Percentiles rank a stretch among this genome's conserved stretches.
These are phyloP conservation scores for Apiospora malaysiana DNA, from an alignment of 2,329 filamentous ascomycete species.

Conservation along the genomic window DNA sequence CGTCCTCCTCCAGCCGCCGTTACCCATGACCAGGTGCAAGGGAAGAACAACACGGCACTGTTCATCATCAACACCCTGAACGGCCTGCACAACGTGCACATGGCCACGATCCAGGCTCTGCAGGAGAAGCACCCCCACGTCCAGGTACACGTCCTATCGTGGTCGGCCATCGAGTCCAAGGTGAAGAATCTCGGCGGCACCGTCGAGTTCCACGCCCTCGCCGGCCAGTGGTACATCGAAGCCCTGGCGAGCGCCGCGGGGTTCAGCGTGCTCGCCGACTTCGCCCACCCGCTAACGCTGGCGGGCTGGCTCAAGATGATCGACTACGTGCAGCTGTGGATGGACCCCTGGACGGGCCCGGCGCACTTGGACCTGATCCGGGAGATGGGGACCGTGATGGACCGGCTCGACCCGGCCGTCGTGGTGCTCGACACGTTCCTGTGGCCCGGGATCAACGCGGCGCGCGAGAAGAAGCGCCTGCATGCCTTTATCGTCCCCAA, in stretches of 20 bases:
- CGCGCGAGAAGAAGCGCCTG: neutral
- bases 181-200: neutral
- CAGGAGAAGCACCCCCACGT: neutral
- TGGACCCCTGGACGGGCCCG: neutral
- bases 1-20: neutral
- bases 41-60: neutral
- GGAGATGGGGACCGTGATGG: neutral
- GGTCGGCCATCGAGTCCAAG: neutral
- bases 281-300: neutral
- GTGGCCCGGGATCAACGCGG: neutral
- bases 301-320: neutral
- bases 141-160: neutral
- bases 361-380: neutral
- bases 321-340: neutral
- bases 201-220: neutral
- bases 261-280: neutral
- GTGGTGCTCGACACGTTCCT: neutral
- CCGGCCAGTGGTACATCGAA: neutral
- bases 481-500: neutral
- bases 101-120: neutral
- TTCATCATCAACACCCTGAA: neutral
- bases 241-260: neutral
- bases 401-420: slow-evolving; percentile 11
- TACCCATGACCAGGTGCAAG: neutral
- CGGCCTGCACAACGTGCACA: neutral